A percentile compares a stretch with the other conserved stretches of the same genome.
These are phyloP conservation scores for Pyrus betulifolia DNA, from an alignment of 306 rosid genomes.

Conservation along the genomic window DNA sequence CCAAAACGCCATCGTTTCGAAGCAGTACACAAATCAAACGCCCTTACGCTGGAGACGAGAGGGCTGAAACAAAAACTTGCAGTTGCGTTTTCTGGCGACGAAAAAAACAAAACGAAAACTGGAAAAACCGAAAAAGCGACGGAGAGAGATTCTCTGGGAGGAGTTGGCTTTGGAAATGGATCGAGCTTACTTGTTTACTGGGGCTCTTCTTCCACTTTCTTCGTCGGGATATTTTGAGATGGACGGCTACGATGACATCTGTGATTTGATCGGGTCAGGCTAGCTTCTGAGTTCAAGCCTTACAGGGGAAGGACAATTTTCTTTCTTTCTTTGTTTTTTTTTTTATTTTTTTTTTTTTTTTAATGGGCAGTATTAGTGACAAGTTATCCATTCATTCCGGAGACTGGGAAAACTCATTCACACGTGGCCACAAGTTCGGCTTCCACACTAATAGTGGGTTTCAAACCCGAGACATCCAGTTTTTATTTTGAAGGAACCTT, in stretches of 20 bases:
- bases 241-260: neutral
- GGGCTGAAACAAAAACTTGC: neutral
- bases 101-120: neutral
- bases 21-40: neutral
- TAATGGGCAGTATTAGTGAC: accelerated
- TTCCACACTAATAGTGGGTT: accelerated
- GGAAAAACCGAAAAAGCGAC: neutral
- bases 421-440: too few relatives aligned
- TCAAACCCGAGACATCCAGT: accelerated
- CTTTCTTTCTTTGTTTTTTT: too few relatives aligned
- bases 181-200: neutral
- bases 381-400: accelerated
- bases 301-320: too few relatives aligned
- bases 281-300: neutral
- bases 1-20: constrained; percentile 62
- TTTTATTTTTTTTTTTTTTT: too few relatives aligned
- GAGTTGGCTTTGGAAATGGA: neutral
- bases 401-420: too few relatives aligned
- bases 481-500: accelerated
- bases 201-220: neutral
- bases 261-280: neutral
- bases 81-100: neutral
- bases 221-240: neutral
- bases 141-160: neutral
- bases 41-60: neutral